Evolutionary conservation across 495 filamentous ascomycete genomes (phyloP).

Genomic region (Jackrogersella minutella): DNA sequence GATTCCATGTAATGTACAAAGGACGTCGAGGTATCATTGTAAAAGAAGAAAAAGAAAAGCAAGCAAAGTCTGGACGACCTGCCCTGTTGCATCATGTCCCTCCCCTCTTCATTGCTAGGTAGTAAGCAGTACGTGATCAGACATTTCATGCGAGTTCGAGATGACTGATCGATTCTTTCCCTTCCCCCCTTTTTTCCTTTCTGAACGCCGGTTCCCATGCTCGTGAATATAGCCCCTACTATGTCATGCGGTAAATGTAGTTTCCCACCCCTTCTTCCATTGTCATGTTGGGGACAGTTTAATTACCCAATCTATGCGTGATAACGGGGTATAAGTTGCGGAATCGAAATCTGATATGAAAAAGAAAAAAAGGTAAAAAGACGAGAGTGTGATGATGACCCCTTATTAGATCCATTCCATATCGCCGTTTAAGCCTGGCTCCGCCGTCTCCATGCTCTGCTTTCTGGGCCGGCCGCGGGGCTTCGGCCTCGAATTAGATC

Average conservation of each 20-base stretch:
- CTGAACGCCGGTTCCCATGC: conserved; percentile 33
- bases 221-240: conserved; percentile 11
- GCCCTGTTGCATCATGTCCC: neutral
- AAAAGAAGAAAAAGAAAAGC: conserved; percentile 1
- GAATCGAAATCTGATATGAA: conserved; percentile 5
- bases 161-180: neutral
- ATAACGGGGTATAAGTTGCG: neutral
- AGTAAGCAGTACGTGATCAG: neutral
- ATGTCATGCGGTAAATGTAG: conserved; percentile 18
- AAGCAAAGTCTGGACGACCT: conserved; percentile 13
- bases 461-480: conserved; percentile 53
- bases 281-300: neutral
- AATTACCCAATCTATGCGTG: neutral
- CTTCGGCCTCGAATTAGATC: conserved; percentile 54
- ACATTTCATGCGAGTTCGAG: neutral
- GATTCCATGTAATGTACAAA: conserved; percentile 8
- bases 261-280: neutral
- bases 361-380: neutral
- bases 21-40: conserved; percentile 31
- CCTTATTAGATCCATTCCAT: conserved; percentile 32
- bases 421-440: conserved; percentile 44
- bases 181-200: conserved; percentile 7
- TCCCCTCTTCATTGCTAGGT: neutral
- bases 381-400: too few relatives aligned
- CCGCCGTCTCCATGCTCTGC: conserved; percentile 38